Evolutionary conservation across 2,329 filamentous ascomycete genomes (phyloP).

Genomic region (Xylariaceae sp.): DNA sequence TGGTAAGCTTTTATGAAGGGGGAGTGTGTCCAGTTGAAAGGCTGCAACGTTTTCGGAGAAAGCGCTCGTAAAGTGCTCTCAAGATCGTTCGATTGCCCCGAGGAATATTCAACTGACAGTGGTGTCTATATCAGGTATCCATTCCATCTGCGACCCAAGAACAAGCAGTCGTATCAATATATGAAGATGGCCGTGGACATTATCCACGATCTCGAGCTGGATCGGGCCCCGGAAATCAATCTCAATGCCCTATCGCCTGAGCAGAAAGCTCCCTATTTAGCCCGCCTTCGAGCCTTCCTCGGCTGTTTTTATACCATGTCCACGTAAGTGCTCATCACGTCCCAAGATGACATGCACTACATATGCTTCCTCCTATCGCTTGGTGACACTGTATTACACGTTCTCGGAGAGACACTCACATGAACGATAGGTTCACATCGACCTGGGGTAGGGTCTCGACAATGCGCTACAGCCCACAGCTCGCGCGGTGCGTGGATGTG

Average conservation of each 20-base stretch:
- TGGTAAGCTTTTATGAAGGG: slow-evolving; percentile 38
- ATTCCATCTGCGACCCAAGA: slow-evolving; percentile 48
- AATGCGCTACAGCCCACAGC: slow-evolving; percentile 38
- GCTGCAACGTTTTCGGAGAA: no score
- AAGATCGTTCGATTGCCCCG: no score
- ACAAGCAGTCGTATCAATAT: slow-evolving; percentile 45
- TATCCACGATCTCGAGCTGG: slow-evolving; percentile 44
- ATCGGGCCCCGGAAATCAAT: slow-evolving; percentile 33
- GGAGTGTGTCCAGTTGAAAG: no score
- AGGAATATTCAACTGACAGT: slow-evolving; percentile 7
- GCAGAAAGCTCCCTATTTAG: slow-evolving; percentile 30
- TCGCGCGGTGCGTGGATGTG: slow-evolving; percentile 39
- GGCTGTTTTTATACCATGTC: slow-evolving; percentile 40
- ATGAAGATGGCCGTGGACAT: slow-evolving; percentile 48
- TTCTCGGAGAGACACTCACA: background rate
- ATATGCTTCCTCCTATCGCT: background rate
- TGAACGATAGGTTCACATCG: slow-evolving; percentile 31
- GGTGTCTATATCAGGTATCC: slow-evolving; percentile 40
- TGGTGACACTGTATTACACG: slow-evolving; percentile 1
- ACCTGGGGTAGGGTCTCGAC: slow-evolving; percentile 34
- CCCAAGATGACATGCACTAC: no score
- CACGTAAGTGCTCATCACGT: slow-evolving; percentile 30
- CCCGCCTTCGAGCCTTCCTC: slow-evolving; percentile 42
- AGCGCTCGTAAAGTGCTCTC: no score
- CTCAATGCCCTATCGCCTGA: slow-evolving; percentile 15